Evolutionary conservation across 805 yeast genomes (phyloP).

Genomic region (Tanozyma kutaoensis): DNA sequence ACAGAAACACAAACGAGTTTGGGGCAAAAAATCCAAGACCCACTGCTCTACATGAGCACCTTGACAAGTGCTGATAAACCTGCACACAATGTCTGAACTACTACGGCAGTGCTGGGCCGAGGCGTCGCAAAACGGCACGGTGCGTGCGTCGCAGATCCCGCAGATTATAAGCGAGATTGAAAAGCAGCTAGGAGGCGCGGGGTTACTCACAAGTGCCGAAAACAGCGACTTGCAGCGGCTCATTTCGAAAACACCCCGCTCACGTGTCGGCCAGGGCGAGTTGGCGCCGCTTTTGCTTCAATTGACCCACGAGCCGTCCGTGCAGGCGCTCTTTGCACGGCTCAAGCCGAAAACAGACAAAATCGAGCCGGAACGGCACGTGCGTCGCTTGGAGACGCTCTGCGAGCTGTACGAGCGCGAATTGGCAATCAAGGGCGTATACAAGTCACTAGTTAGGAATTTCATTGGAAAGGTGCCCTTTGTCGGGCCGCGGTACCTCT

Average conservation of each 20-base stretch:
- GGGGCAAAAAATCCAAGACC: no score
- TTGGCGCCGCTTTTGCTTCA: constrained; percentile 5
- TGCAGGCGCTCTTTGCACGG: constrained; percentile 1
- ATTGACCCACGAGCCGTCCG: constrained; percentile 3
- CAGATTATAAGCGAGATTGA: constrained; percentile 4
- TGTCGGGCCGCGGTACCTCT: constrained; percentile 1
- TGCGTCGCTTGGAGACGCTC: not conserved
- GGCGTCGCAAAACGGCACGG: no score
- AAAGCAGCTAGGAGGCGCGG: constrained; percentile 2
- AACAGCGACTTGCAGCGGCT: constrained; percentile 2
- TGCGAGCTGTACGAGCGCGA: no score
- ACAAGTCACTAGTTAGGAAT: not conserved
- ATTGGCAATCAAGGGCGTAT: not conserved
- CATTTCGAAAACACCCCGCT: constrained; percentile 3
- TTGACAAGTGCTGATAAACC: no score
- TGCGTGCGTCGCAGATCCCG: no score
- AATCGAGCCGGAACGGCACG: not conserved
- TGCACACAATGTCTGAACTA: no score
- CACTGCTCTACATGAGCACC: no score
- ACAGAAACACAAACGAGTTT: no score
- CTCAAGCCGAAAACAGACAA: not conserved
- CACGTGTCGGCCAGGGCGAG: constrained; percentile 4
- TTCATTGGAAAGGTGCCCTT: not conserved
- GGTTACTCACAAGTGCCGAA: constrained; percentile 4
- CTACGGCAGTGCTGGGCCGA: no score